phyloP scores from a whole-genome alignment of 176 grass and related monocot species.

The Saccharum officinarum region DNA sequence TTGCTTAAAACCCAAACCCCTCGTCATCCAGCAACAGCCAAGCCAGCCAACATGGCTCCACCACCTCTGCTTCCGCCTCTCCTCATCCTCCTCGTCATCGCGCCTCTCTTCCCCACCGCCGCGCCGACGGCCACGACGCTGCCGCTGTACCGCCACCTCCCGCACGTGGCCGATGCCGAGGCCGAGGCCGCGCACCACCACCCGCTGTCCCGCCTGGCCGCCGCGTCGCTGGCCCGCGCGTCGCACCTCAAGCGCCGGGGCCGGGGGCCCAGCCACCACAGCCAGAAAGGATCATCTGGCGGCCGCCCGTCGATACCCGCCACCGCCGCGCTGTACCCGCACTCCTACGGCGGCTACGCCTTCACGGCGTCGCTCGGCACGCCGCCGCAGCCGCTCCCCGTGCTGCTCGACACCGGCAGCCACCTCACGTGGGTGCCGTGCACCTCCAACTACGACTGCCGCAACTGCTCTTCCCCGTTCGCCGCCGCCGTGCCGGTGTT shows the following conservation, averaged over 20 bases:
- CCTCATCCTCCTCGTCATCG: background rate
- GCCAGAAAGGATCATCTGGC: background rate
- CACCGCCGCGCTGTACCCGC: conserved; percentile 63
- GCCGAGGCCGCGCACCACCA: background rate
- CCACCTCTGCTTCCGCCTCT: background rate
- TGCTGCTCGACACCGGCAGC: conserved; percentile 87
- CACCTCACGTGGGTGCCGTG: conserved; percentile 81
- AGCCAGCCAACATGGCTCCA: background rate
- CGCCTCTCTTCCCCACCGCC: conserved; percentile 5
- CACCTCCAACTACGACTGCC: conserved; percentile 67
- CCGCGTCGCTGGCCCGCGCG: conserved; percentile 59
- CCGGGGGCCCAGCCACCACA: background rate
- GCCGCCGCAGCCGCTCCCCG: conserved; percentile 52
- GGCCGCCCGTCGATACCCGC: background rate
- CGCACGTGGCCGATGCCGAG: background rate
- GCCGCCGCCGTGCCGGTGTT: conserved; percentile 16
- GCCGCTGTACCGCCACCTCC: conserved; percentile 37
- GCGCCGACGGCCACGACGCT: background rate
- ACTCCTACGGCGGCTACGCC: conserved; percentile 91
- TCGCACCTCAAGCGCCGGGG: conserved; percentile 36
- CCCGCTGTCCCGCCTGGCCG: conserved; percentile 45
- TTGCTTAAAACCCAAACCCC: conserved; percentile 23
- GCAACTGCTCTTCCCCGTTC: conserved; percentile 40
- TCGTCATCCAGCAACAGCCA: background rate
- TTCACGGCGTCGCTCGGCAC: conserved; percentile 69